Conservation (phyloP, 2,329 filamentous ascomycete species). For the Diaporthe ilicicola region DNA sequence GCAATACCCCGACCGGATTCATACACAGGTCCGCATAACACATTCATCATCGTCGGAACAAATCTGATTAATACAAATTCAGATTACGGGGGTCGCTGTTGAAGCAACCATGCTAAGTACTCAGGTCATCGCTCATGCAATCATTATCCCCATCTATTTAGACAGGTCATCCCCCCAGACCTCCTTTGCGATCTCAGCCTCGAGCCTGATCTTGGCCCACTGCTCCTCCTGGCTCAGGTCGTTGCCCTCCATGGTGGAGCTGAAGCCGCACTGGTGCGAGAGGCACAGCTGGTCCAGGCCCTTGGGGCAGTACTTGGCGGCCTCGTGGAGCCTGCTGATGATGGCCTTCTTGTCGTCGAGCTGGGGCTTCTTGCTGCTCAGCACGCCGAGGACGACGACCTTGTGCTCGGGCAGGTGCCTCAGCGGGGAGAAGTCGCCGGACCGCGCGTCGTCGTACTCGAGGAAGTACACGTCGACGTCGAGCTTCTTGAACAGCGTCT, state of each 20-base stretch:
- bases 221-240: constrained; percentile 64
- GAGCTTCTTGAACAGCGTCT: constrained; percentile 52
- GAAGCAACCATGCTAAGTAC: constrained; percentile 23
- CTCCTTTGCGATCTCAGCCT: constrained; percentile 65
- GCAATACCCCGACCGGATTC: no score
- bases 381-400: constrained; percentile 63
- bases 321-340: constrained; percentile 52
- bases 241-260: constrained; percentile 64
- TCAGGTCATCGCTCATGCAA: neutral
- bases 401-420: constrained; percentile 62
- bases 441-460: constrained; percentile 65
- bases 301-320: constrained; percentile 55
- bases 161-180: constrained; percentile 61
- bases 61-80: neutral
- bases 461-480: constrained; percentile 66
- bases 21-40: no score
- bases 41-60: neutral
- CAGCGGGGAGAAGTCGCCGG: constrained; percentile 63
- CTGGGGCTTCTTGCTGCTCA: constrained; percentile 65
- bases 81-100: constrained; percentile 21
- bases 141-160: constrained; percentile 26
- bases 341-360: constrained; percentile 57
- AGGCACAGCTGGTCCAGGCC: constrained; percentile 64
- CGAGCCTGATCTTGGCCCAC: constrained; percentile 63
- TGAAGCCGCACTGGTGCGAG: constrained; percentile 67